Conservation (phyloP, 768 basidiomycete species). For the Glaciozyma martinii region DNA sequence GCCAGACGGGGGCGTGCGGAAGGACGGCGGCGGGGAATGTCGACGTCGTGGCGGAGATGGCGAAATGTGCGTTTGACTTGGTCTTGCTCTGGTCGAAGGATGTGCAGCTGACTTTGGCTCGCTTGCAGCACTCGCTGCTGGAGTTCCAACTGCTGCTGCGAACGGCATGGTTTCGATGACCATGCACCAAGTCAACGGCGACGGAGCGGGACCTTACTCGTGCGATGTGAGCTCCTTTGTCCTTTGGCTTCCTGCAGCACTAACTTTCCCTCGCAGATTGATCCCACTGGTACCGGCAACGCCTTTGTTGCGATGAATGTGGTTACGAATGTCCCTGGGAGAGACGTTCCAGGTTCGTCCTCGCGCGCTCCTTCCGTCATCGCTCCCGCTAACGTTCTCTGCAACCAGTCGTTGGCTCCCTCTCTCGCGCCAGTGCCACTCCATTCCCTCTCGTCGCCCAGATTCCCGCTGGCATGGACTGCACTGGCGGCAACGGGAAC, state of each 20-base stretch:
- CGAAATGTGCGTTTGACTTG: background rate
- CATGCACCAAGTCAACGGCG: conserved; percentile 11
- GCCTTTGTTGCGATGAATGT: background rate
- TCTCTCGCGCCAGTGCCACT: conserved; percentile 3
- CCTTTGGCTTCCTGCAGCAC: no score
- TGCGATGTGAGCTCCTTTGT: background rate
- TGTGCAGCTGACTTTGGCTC: background rate
- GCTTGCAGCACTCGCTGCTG: background rate
- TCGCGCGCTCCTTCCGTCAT: background rate
- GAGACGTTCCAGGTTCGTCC: background rate
- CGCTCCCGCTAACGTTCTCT: background rate
- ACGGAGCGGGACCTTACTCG: conserved; percentile 8
- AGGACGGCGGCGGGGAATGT: background rate
- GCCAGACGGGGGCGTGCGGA: background rate
- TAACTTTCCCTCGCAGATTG: background rate
- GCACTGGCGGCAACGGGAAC: background rate
- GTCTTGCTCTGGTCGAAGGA: background rate
- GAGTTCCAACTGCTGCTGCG: background rate
- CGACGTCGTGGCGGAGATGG: background rate
- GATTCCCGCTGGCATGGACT: conserved; percentile 6
- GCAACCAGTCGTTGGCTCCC: background rate
- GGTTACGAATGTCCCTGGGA: background rate
- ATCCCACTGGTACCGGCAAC: conserved; percentile 1
- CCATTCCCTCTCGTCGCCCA: conserved; percentile 8
- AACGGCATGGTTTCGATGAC: conserved; percentile 7